A percentile compares a stretch with the other conserved stretches of the same genome.
Evolutionary conservation across 176 grass and related monocot species (phyloP).

Genomic region (Urochloa ruziziensis): DNA sequence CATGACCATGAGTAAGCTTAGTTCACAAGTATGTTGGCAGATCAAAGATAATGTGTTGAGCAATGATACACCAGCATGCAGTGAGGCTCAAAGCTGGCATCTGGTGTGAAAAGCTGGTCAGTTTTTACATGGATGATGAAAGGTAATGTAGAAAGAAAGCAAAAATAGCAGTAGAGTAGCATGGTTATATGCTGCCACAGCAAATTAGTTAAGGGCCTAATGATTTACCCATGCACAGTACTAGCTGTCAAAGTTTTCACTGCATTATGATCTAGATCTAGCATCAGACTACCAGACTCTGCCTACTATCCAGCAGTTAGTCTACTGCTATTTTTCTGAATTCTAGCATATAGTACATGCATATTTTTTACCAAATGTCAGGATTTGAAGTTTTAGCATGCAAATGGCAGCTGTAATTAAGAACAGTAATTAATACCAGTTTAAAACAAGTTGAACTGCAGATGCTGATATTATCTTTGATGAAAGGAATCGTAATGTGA

Average conservation of each 20-base stretch:
- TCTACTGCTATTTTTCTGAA: constrained; percentile 24
- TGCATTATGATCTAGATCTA: constrained; percentile 41
- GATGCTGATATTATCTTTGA: background rate
- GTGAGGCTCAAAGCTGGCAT: constrained; percentile 30
- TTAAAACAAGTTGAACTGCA: constrained; percentile 17
- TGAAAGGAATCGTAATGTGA: constrained; percentile 22
- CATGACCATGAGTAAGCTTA: constrained; percentile 26
- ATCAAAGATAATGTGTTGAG: constrained; percentile 24
- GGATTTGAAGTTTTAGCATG: constrained; percentile 32
- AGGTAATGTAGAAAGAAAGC: constrained; percentile 25
- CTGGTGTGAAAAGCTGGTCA: constrained; percentile 41
- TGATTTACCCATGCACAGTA: constrained; percentile 32
- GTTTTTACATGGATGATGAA: constrained; percentile 44
- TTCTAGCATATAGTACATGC: background rate
- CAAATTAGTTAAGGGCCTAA: constrained; percentile 18
- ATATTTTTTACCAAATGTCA: constrained; percentile 34
- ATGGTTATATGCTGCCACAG: constrained; percentile 3
- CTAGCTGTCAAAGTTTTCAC: constrained; percentile 32
- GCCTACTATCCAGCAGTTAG: constrained; percentile 16
- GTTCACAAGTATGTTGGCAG: constrained; percentile 33
- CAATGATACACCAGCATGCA: constrained; percentile 40
- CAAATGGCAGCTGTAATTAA: constrained; percentile 33
- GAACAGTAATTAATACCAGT: constrained; percentile 32
- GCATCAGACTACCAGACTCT: constrained; percentile 19
- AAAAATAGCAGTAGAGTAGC: background rate